These are phyloP conservation scores for Colletotrichum sp. DNA, from an alignment of 2,329 filamentous ascomycete genomes.

Conservation along the genomic window DNA sequence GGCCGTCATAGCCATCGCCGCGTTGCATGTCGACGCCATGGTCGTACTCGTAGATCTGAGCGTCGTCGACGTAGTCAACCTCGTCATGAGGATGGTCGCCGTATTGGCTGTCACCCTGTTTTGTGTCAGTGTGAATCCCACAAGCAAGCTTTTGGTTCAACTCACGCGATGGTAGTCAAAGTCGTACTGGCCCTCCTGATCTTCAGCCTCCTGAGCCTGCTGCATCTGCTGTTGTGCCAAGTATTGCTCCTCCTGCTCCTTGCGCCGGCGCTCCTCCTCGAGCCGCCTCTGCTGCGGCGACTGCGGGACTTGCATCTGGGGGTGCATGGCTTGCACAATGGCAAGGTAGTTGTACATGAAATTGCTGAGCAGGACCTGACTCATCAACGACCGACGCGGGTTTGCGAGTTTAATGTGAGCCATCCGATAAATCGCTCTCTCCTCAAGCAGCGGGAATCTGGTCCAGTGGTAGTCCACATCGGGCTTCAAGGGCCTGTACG, in stretches of 20 bases:
- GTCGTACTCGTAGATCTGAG: slow-evolving; percentile 59
- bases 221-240: slow-evolving; percentile 50
- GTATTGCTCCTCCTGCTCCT: slow-evolving; percentile 53
- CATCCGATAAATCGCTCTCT: slow-evolving; percentile 97
- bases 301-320: slow-evolving; percentile 88
- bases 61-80: slow-evolving; percentile 56
- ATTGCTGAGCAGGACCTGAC: slow-evolving; percentile 95
- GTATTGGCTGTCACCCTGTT: slow-evolving; percentile 51
- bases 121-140: neutral
- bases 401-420: slow-evolving; percentile 99
- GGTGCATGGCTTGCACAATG: slow-evolving; percentile 99
- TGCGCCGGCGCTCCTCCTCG: slow-evolving; percentile 58
- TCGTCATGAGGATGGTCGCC: slow-evolving; percentile 48
- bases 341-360: slow-evolving; percentile 99
- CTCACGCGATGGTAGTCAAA: slow-evolving; percentile 60
- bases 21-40: slow-evolving; percentile 44
- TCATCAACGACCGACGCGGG: slow-evolving; percentile 86
- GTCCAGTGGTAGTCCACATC: slow-evolving; percentile 98
- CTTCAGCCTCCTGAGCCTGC: slow-evolving; percentile 47
- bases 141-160: neutral
- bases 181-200: slow-evolving; percentile 55
- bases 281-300: slow-evolving; percentile 75
- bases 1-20: slow-evolving; percentile 41
- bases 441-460: slow-evolving; percentile 91
- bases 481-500: slow-evolving; percentile 73